A percentile compares a stretch with the other conserved stretches of the same genome.
Evolutionary conservation across 129 eudicot genomes (phyloP).

Genomic region (Artemisia argyi): DNA sequence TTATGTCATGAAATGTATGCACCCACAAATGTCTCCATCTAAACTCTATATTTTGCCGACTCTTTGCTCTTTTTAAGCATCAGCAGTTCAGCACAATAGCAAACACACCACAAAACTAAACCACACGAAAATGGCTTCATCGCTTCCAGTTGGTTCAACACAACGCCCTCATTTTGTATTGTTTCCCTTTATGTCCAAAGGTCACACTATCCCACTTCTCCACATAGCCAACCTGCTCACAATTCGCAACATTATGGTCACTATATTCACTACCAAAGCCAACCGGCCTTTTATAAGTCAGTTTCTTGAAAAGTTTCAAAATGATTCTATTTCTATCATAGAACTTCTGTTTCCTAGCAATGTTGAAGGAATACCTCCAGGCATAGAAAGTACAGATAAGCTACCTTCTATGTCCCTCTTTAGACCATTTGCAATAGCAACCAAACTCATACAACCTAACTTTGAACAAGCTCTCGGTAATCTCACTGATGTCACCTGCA

Average conservation of each 20-base stretch:
- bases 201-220: slow-evolving; percentile 76
- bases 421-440: slow-evolving; percentile 39
- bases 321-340: slow-evolving; percentile 20
- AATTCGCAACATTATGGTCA: slow-evolving; percentile 38
- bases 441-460: slow-evolving; percentile 50
- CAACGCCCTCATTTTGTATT: slow-evolving; percentile 39
- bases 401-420: slow-evolving; percentile 75
- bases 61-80: slow-evolving; percentile 1
- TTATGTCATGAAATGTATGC: neutral
- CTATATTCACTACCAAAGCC: slow-evolving; percentile 67
- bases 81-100: neutral
- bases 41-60: neutral
- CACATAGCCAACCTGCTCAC: slow-evolving; percentile 51
- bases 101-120: neutral
- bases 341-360: slow-evolving; percentile 53
- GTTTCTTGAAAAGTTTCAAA: slow-evolving; percentile 25
- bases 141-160: slow-evolving; percentile 17
- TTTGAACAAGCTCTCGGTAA: slow-evolving; percentile 44
- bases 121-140: slow-evolving; percentile 21
- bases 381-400: slow-evolving; percentile 75
- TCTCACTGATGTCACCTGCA: slow-evolving; percentile 38
- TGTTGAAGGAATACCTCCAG: slow-evolving; percentile 40
- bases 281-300: slow-evolving; percentile 55
- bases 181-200: slow-evolving; percentile 90
- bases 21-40: slow-evolving; percentile 13